Percentiles rank a stretch among this genome's conserved stretches.
phyloP scores from a whole-genome alignment of 73 alveolate genomes.

The Paramecium octaurelia region DNA sequence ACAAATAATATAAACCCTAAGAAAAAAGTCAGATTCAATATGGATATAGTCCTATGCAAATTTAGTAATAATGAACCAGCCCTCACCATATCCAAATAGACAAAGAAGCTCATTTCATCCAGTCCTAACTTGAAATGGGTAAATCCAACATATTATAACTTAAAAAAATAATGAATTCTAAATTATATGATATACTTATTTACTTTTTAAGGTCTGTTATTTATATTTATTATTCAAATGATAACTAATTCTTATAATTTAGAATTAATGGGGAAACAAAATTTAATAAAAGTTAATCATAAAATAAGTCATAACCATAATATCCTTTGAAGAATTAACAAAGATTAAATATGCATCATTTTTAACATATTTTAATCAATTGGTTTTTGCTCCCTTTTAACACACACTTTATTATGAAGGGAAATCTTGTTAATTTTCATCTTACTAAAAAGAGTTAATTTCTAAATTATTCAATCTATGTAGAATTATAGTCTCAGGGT shows the following conservation, averaged over 20 bases:
- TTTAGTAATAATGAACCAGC: background rate
- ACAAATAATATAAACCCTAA: background rate
- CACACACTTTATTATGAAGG: background rate
- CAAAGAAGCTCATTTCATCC: background rate
- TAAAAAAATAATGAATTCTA: background rate
- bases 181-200: background rate
- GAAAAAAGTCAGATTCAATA: background rate
- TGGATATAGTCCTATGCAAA: background rate
- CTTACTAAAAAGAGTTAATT: background rate
- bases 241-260: background rate
- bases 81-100: background rate
- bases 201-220: background rate
- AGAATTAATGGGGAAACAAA: background rate
- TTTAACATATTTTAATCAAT: background rate
- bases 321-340: background rate
- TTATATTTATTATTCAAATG: background rate
- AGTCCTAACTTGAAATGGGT: background rate
- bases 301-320: background rate
- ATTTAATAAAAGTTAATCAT: background rate
- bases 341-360: background rate
- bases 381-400: background rate
- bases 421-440: too few species aligned
- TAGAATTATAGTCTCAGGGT: background rate
- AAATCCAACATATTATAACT: background rate
- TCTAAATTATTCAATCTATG: background rate